Evolutionary conservation across 768 basidiomycete species (phyloP), one percentile per base, ranked within the genome.

Genomic region (Lactarius deliciosus): DNA sequence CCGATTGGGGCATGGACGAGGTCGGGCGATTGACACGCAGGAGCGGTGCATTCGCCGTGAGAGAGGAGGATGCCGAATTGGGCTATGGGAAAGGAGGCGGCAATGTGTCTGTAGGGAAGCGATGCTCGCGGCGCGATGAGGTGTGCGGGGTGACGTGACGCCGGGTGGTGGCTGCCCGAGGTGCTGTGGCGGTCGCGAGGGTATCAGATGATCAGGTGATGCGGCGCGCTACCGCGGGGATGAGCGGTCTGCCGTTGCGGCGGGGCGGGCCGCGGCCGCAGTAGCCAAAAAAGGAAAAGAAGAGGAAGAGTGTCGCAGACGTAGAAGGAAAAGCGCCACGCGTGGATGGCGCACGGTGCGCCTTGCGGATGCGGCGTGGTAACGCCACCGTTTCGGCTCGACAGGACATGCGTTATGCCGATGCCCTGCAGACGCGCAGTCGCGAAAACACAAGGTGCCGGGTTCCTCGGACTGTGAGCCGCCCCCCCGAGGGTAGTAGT

Each of bases 361-460:
- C 65, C 68, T 69, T 60, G 65, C 56, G 68, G 68, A 61, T 66
- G 65, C 66, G 62, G 66, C 66, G 62, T 68, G 66, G 62, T 32
- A n/a, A 64, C 62, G 66, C 66, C 66, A 68, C 62, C 41, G 53
- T 64, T 43, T 63, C 66, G 66, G 66, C 54, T 64, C 66, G 57
- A 64, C 63, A 64, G 53, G 58, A 34, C 66, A 68, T 45, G 66
- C 66, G 62, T 64, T 64, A 55, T 64, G 66, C 63, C 66, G 57
- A 68, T 56, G 62, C 3, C 28, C 62, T 36, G 28, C 62, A 68
- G 66, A 60, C 63, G 66, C 66, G 58, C 66, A 53, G 34, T 67
- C 66, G 62, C 66, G 50, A 63, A 62, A 68, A 64, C 58, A 63
- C 66, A 68, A 68, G 66, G 66, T 60, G 66, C 66, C 66, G 63